phyloP scores from a whole-genome alignment of 331 rosid species.

The Quercus tomentella region DNA sequence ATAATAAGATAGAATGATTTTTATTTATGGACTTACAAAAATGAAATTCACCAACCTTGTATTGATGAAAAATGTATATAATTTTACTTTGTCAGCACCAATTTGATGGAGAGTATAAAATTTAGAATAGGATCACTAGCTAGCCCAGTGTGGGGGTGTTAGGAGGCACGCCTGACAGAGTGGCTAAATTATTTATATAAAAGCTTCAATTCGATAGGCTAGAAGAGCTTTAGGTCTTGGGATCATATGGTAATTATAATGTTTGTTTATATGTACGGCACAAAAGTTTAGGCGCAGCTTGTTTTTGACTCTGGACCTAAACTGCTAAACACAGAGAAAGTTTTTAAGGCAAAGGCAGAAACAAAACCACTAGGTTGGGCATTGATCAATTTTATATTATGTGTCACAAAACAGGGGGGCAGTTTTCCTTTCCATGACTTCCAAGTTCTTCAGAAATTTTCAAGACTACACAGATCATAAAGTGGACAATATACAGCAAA shows the following conservation, averaged over 20 bases:
- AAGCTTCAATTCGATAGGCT: not conserved
- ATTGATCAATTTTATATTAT: too few species aligned
- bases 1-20: too few species aligned
- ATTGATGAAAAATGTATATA: too few species aligned
- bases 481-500: too few species aligned
- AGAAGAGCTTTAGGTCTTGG: not conserved
- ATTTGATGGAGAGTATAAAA: not conserved
- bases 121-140: not conserved
- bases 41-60: too few species aligned
- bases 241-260: not conserved
- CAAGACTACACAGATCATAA: too few species aligned
- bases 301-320: not conserved
- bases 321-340: not conserved
- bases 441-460: not conserved
- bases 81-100: not conserved
- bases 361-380: not conserved
- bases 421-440: not conserved
- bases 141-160: not conserved
- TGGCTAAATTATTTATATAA: not conserved
- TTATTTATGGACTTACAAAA: too few species aligned
- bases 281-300: too few species aligned
- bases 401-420: not conserved
- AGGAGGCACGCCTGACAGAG: slow-evolving; percentile 9
- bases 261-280: not conserved
- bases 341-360: not conserved